Evolutionary conservation across 1,139 yeast species (phyloP).

Genomic region (Taiozyma sp.): DNA sequence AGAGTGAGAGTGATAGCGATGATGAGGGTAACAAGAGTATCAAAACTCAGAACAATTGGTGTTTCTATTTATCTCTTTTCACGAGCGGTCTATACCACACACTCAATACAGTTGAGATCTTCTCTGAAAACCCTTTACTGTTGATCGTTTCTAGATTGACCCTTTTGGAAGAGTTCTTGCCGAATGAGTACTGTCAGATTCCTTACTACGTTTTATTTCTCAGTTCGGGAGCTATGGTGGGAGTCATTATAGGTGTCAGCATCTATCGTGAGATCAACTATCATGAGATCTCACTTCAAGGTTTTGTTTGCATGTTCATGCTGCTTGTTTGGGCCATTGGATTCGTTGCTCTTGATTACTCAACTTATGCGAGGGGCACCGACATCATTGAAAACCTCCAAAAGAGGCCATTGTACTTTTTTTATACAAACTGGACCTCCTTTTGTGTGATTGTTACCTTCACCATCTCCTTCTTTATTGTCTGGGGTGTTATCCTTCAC

Average conservation of each 20-base stretch:
- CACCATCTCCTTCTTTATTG: not conserved
- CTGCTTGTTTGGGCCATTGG: not conserved
- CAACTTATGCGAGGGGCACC: not conserved
- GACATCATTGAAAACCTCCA: not conserved
- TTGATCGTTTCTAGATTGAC: not conserved
- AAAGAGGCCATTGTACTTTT: not conserved
- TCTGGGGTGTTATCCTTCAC: not conserved
- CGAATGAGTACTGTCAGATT: not conserved
- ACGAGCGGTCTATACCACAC: not conserved
- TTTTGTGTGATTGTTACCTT: not conserved
- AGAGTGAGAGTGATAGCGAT: not conserved
- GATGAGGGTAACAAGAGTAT: not conserved
- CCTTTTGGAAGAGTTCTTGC: not conserved
- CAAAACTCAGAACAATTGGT: not conserved
- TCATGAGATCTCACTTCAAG: not conserved
- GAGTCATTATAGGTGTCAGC: not conserved
- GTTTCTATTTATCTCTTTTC: not conserved
- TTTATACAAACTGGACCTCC: not conserved
- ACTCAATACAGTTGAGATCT: not conserved
- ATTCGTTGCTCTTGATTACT: not conserved
- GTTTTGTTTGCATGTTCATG: not conserved
- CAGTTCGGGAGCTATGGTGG: not conserved
- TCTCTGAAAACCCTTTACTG: not conserved
- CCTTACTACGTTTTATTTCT: not conserved
- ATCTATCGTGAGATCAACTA: not conserved